Base-by-base conservation (phyloP, 208 protist species). In the Leishmania tarentolae region DNA sequence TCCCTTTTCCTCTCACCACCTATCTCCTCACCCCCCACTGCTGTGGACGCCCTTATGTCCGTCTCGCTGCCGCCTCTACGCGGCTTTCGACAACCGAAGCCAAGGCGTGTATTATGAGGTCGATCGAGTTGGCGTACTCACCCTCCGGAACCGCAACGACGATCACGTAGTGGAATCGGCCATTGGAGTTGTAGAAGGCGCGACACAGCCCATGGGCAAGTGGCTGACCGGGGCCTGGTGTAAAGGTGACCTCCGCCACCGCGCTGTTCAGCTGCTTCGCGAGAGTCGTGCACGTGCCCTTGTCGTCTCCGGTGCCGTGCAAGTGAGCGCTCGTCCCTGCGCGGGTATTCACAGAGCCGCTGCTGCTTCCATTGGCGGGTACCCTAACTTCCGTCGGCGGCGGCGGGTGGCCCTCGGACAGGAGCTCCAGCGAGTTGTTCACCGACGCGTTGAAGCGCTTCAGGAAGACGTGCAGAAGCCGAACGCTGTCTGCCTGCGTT, bases 101-200 rank as follows among this genome's bases (percentile, higher is more conserved):
- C 24, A 96, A 66, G 1, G 91, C 87, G 76, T 96, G 91, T 31
- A 92, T 88, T 57, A 96, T 77, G 40, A 96, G 86, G 52, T 95
- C 91, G 46, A 87, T 61, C 56, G 91, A 92, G 24, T 86, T 80
- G 63, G 76, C 84, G 76, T 92, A 96, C 87, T 96, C 93, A 9
- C 89, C 89, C 9, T 88, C 88, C 13, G 93, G 93, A 19, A 96
- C 93, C 7, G 91, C 93, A 21, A 94, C 91, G 9, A 95, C 86
- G 15, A 90, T 85, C 74, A 95, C 85, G 73, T 96, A 96, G 76
- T 96, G 93, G 68, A 95, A 94, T 40, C 89, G 87, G 40, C 85
- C 74, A 68, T 94, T 95, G 9, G 88, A 87, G 84, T 94, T 94
- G 87, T 92, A 96, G 70, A 96, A 96, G 40, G 91, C 93, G 37